phyloP scores from a whole-genome alignment of 768 basidiomycete genomes.

The Tylopilus felleus region DNA sequence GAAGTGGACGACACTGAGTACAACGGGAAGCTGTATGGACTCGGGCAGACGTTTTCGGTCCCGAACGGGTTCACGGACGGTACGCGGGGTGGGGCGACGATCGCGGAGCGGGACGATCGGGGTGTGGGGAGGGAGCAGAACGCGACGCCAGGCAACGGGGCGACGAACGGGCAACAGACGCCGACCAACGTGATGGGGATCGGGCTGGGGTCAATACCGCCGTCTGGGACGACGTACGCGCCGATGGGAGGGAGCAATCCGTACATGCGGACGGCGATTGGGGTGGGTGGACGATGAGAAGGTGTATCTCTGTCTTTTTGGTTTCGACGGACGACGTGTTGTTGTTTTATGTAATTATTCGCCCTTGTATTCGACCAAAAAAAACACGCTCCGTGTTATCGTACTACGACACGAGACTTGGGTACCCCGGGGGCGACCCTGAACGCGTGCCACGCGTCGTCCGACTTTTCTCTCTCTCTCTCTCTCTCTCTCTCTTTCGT shows the following conservation, averaged over 20 bases:
- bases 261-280: slow-evolving; percentile 61
- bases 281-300: slow-evolving; percentile 47
- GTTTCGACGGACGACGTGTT: slow-evolving; percentile 16
- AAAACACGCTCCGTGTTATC: too few species aligned
- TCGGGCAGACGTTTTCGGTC: slow-evolving; percentile 73
- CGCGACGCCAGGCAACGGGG: slow-evolving; percentile 46
- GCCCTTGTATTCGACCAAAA: slow-evolving; percentile 21
- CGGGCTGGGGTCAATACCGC: slow-evolving; percentile 38
- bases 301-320: slow-evolving; percentile 12
- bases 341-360: slow-evolving; percentile 33
- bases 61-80: slow-evolving; percentile 66
- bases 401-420: too few species aligned
- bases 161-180: slow-evolving; percentile 21
- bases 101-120: slow-evolving; percentile 77
- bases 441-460: too few species aligned
- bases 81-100: slow-evolving; percentile 70
- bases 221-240: slow-evolving; percentile 54
- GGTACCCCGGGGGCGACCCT: too few species aligned
- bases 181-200: slow-evolving; percentile 52
- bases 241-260: slow-evolving; percentile 58
- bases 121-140: slow-evolving; percentile 47
- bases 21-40: slow-evolving; percentile 79
- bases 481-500: too few species aligned
- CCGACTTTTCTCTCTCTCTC: too few species aligned
- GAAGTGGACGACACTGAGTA: slow-evolving; percentile 81